Percentiles rank a stretch among this genome's conserved stretches.
phyloP scores from a whole-genome alignment of 2,329 filamentous ascomycete species.

The Colletotrichum aenigma region DNA sequence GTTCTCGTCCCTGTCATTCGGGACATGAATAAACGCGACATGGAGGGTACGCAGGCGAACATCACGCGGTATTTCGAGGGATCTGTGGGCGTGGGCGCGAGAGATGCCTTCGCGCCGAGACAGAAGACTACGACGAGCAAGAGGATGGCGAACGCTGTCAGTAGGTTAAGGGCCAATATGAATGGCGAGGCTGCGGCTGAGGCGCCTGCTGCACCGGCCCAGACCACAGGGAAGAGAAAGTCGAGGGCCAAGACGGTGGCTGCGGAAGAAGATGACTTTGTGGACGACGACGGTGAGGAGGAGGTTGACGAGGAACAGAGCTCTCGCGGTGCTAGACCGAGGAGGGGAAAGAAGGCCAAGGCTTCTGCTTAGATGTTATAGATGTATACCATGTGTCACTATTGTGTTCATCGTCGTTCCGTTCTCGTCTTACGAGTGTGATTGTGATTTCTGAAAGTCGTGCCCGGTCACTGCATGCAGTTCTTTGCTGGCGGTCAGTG shows the following conservation, averaged over 20 bases:
- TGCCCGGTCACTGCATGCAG: background rate
- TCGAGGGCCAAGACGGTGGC: background rate
- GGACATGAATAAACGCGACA: constrained; percentile 89
- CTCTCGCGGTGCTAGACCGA: background rate
- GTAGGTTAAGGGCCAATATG: constrained; percentile 65
- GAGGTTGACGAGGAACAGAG: background rate
- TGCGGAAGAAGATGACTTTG: background rate
- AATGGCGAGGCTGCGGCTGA: constrained; percentile 23
- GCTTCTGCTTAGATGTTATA: background rate
- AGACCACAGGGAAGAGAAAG: constrained; percentile 15
- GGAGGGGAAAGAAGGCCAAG: constrained; percentile 17
- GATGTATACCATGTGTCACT: background rate
- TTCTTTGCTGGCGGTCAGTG: background rate
- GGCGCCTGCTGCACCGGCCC: background rate
- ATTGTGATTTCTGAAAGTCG: background rate
- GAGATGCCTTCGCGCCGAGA: constrained; percentile 72
- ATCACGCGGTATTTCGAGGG: constrained; percentile 94
- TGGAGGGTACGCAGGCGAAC: constrained; percentile 93
- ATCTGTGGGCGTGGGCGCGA: constrained; percentile 69
- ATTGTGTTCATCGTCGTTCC: background rate
- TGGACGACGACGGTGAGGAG: background rate
- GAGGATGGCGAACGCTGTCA: constrained; percentile 78
- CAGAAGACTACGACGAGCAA: constrained; percentile 70
- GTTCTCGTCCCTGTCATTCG: constrained; percentile 93
- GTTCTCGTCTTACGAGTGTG: background rate